Conservation (phyloP, 805 yeast species). For the Schizosaccharomyces osmophilus region DNA sequence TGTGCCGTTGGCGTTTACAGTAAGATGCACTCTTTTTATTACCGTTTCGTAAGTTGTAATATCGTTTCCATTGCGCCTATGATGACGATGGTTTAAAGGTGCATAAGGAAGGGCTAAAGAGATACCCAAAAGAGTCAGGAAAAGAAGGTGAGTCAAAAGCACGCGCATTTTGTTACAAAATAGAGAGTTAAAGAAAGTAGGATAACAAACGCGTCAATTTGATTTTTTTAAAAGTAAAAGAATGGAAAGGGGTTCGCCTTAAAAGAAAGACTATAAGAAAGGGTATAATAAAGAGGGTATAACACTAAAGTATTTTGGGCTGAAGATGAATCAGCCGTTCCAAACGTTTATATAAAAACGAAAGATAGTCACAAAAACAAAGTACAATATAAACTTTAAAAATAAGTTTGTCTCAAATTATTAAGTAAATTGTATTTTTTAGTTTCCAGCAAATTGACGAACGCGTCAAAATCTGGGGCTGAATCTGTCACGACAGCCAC, state of each 20-base stretch:
- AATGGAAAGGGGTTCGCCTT: too few relatives aligned
- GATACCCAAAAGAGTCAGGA: neutral
- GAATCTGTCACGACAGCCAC: conserved; percentile 20
- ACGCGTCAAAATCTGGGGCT: neutral
- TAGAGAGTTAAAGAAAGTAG: neutral
- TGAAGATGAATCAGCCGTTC: too few relatives aligned
- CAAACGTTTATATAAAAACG: too few relatives aligned
- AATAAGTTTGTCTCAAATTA: neutral
- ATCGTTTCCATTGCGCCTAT: neutral
- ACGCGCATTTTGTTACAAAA: neutral
- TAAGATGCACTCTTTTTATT: neutral
- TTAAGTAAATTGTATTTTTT: neutral
- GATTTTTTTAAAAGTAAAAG: too few relatives aligned
- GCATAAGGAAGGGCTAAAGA: neutral
- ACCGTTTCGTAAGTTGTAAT: neutral
- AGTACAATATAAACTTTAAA: neutral
- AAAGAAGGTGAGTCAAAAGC: neutral
- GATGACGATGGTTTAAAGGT: neutral
- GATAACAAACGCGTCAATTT: too few relatives aligned
- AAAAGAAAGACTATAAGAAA: too few relatives aligned
- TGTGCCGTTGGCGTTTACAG: neutral
- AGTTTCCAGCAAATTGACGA: neutral
- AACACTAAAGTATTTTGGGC: too few relatives aligned
- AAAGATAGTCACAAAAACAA: too few relatives aligned
- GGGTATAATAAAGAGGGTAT: too few relatives aligned